Evolutionary conservation across 2,329 filamentous ascomycete species (phyloP).

Genomic region (Alternaria incomplexa): DNA sequence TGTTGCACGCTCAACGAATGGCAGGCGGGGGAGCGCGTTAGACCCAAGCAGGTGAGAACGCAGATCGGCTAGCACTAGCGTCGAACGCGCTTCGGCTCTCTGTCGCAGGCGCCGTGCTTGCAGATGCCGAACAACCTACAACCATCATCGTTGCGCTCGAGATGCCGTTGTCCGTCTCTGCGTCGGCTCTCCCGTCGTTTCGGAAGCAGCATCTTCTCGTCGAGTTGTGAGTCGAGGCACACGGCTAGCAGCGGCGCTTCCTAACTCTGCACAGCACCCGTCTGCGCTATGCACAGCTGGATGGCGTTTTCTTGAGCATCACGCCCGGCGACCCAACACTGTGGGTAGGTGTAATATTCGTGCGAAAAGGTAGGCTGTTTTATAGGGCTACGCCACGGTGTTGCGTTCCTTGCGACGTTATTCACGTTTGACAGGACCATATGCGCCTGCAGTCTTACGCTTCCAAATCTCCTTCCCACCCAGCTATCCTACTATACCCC

Average conservation of each 20-base stretch:
- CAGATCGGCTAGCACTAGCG: slow-evolving; percentile 19
- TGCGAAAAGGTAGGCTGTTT: slow-evolving; percentile 73
- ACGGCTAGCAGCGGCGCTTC: slow-evolving; percentile 18
- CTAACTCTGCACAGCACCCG: slow-evolving; percentile 66
- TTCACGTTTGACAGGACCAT: slow-evolving; percentile 71
- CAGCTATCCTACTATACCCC: slow-evolving; percentile 78
- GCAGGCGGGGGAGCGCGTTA: not conserved
- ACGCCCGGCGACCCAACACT: slow-evolving; percentile 79
- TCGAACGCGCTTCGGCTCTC: slow-evolving; percentile 7
- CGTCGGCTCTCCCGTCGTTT: slow-evolving; percentile 54
- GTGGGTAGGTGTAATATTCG: slow-evolving; percentile 92
- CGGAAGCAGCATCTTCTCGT: slow-evolving; percentile 78
- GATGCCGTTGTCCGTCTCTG: slow-evolving; percentile 33
- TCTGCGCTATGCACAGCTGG: slow-evolving; percentile 80
- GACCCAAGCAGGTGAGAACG: slow-evolving; percentile 3
- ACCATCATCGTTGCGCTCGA: slow-evolving; percentile 10
- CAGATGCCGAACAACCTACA: slow-evolving; percentile 7
- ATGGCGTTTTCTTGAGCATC: slow-evolving; percentile 85
- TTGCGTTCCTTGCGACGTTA: slow-evolving; percentile 13
- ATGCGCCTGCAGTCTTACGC: slow-evolving; percentile 82
- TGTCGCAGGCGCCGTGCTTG: not conserved
- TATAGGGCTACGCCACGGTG: slow-evolving; percentile 19
- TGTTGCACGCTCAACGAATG: slow-evolving; percentile 3
- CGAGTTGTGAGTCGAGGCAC: slow-evolving; percentile 71
- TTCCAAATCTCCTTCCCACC: slow-evolving; percentile 89